phyloP scores from a whole-genome alignment of 768 basidiomycete genomes.

The Lactifluus rugatus region DNA sequence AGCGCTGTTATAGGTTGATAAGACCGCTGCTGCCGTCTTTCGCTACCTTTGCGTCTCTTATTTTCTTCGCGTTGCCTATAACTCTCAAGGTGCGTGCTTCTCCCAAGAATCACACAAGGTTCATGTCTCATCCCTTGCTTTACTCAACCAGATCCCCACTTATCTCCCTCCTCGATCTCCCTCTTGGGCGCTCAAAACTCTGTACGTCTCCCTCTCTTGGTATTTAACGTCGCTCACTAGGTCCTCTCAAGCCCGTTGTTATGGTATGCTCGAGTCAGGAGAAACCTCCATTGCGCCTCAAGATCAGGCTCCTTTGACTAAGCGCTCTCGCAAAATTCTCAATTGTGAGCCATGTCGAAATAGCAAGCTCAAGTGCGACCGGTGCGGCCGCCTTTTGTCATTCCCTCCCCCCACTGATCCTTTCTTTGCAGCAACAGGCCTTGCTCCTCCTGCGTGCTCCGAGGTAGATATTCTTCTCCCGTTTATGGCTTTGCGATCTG shows the following conservation, averaged over 20 bases:
- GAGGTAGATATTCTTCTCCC: not conserved
- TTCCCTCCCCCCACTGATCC: not conserved
- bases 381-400: not conserved
- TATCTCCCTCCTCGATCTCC: slow-evolving; percentile 18
- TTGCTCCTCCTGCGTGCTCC: slow-evolving; percentile 19
- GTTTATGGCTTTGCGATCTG: not conserved
- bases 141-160: slow-evolving; percentile 16
- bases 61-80: slow-evolving; percentile 6
- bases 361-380: slow-evolving; percentile 21
- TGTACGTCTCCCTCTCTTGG: slow-evolving; percentile 10
- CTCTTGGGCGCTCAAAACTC: slow-evolving; percentile 11
- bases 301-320: slow-evolving; percentile 14
- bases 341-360: slow-evolving; percentile 20
- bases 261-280: slow-evolving; percentile 19
- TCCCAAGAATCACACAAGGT: slow-evolving; percentile 17
- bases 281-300: slow-evolving; percentile 16
- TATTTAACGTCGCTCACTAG: slow-evolving; percentile 15
- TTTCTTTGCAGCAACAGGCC: slow-evolving; percentile 14
- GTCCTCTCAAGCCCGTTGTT: slow-evolving; percentile 12
- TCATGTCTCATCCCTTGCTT: slow-evolving; percentile 18
- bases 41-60: slow-evolving; percentile 5
- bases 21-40: slow-evolving; percentile 9
- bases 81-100: slow-evolving; percentile 11
- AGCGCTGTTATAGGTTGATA: slow-evolving; percentile 14
- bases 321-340: slow-evolving; percentile 19